Evolutionary conservation across 2,329 filamentous ascomycete species (phyloP), one percentile per base, ranked within the genome.

Genomic region (Fusarium sp.): DNA sequence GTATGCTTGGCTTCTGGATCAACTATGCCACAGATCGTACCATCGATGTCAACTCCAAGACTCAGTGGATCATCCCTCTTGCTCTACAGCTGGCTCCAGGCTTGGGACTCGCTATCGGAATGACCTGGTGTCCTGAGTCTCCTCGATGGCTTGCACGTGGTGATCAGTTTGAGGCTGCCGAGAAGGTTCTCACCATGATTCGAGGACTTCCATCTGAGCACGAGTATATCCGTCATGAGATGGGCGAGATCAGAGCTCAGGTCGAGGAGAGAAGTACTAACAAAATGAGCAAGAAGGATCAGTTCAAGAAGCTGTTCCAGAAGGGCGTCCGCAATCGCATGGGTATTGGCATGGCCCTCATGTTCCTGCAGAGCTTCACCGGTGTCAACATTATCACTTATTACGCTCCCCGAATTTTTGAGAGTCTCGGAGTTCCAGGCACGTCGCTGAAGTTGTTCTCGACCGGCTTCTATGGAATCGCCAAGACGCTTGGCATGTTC

Each of bases 321-420:
- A 80, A 80, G 76, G 80, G 82, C 4, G 79, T 82, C 15, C 77
- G 81, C 30, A 81, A 79, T 64, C 74, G 77, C 22, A 78, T 78
- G 77, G 43, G 87, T 81, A 71, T 91, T 82, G 89, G 82, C 50
- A 38, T 84, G 87, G 74, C 90, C 85, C 87, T 90, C 87, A 82
- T 83, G 81, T 81, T 82, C 37, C 70, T 81, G 6, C 80, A 83
- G 72, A 79, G 79, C 33, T 79, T 82, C 54, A 81, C 80, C 1
- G 80, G 89, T 54, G 87, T 88, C 71, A 88, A 91, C 78, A 89
- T 91, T 35, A 90, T 92, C 61, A 89, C 88, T 4, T 91, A 91
- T 80, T 92, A 91, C 74, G 75, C 79, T 2, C 78, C 79, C 4
- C 78, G 79, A 20, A 80, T 85, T 33, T 81, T 86, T 59, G 79